Evolutionary conservation across 129 eudicot genomes (phyloP), one percentile per base, ranked within the genome.

Genomic region (Centella asiatica): DNA sequence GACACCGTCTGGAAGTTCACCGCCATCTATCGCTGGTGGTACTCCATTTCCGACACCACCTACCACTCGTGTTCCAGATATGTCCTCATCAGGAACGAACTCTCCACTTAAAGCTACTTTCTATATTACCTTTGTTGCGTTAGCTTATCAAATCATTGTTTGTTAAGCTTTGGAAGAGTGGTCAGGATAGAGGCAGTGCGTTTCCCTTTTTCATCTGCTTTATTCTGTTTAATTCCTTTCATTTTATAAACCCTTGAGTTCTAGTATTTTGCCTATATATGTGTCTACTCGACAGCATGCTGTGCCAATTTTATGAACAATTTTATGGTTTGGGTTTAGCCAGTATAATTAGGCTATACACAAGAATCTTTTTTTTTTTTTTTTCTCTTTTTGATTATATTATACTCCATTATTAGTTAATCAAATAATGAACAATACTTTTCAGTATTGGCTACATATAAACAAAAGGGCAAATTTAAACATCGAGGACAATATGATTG

Each of bases 11-110:
- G 57, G 57, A 8, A 24, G 18, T 24, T 51, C 57, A 51, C 29
- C 13, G 13, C 57, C 57, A 53, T 4, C 59, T 24, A 72, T 62
- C 12, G 6, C 60, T 18, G 49, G 33, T 18, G 51, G 63, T 4
- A 25, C 69, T 2, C 67, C 78, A 12, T 24, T 51, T 51, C 59
- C 59, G 4, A 53, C 57, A 53, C 59, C 59, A 27, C 59, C 59
- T 24, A 15, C 59, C 3, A 5, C 59, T 53, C 58, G 26, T 13
- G 34, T 13, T 25, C 58, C 58, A 29, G 17, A 28, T 10, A 23
- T 23, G 14, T 52, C 58, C 59, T 23, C 57, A 51, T 24, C 57
- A 24, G 20, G 22, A 53, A 53, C 11, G 0, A 34, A 14, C 8
- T 53, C 20, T 13, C 37, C 59, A 10, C 27, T 27, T 18, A 8